phyloP scores from a whole-genome alignment of 2,329 filamentous ascomycete genomes.

The Neocatenulostroma microsporum region DNA sequence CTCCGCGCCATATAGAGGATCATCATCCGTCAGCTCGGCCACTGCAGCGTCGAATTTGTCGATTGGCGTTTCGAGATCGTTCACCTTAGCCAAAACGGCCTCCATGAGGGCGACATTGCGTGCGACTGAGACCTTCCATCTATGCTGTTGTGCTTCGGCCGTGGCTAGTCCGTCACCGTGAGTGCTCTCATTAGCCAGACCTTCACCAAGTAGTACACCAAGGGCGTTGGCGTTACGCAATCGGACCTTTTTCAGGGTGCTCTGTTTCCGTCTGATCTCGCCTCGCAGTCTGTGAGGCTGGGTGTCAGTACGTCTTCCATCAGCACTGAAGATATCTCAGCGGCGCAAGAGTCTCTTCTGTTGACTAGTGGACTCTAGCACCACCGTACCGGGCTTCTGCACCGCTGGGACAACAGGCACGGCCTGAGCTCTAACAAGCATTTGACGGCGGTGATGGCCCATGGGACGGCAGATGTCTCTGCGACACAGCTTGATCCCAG shows the following conservation, averaged over 20 bases:
- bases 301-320: no score
- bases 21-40: slow-evolving; percentile 48
- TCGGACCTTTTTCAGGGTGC: slow-evolving; percentile 61
- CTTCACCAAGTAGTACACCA: slow-evolving; percentile 81
- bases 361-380: no score
- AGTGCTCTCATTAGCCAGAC: slow-evolving; percentile 51
- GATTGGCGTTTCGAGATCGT: slow-evolving; percentile 49
- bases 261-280: slow-evolving; percentile 68
- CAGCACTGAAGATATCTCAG: no score
- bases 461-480: no score
- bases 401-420: no score
- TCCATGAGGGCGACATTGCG: slow-evolving; percentile 80
- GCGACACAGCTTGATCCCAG: no score
- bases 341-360: no score
- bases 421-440: no score
- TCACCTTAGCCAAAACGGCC: slow-evolving; percentile 67
- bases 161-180: slow-evolving; percentile 26
- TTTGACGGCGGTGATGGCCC: no score
- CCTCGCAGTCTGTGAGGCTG: no score
- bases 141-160: slow-evolving; percentile 29
- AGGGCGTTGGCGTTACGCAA: slow-evolving; percentile 79
- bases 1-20: slow-evolving; percentile 39
- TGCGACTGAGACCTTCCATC: slow-evolving; percentile 69
- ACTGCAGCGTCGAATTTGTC: slow-evolving; percentile 50
- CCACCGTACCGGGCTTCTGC: no score